Base-by-base conservation (phyloP, 257 asterid species). In the Salvia miltiorrhiza region DNA sequence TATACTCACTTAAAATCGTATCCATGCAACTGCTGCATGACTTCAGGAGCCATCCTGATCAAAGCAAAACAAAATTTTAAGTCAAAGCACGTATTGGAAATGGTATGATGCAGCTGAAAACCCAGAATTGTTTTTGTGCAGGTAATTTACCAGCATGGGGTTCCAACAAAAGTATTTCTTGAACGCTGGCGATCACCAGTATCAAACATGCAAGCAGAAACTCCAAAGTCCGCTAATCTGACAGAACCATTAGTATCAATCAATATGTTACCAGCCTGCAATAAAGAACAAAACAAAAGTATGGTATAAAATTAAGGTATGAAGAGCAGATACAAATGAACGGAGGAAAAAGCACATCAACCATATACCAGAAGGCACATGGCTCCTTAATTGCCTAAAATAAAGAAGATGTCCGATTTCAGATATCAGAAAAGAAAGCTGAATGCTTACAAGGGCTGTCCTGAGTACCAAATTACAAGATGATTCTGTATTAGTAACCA, bases 1-100 rank as follows among this genome's bases (percentile, higher is more conserved):
- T 73, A 73, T 73, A 67, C 97, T 75, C 73, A 91, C 99, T 91
- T 94, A 82, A 94, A 94, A 81, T 94, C 98, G 77, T 94, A 91
- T 81, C 99, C 99, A 85, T 91, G 97, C 76, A 91, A 76, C 72
- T 91, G 99, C 82, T 94, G 98, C 98, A 94, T 91, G 69, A 94
- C 99, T 84, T 91, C 99, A 57, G 99, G 99, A 57, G 99, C 99
- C 99, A 94, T 94, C 99, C 99, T 94, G 82, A 69, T 67, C 37
- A 23, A 35, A 65, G 43, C 32, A 66, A 59, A 66, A 65, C 63
- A 45, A 45, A n/a, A 60, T 63, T 33, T 17, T 61, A 74, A 35
- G 68, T 61, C 54, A 68, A 45, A 32, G n/a, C 14, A 16, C 21
- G 30, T 52, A 28, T 52, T 58, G 32, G 30, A 39, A 63, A 53